These are phyloP conservation scores for Globisporangium nagaii DNA, from an alignment of 352 stramenopile genomes.

Conservation along the genomic window DNA sequence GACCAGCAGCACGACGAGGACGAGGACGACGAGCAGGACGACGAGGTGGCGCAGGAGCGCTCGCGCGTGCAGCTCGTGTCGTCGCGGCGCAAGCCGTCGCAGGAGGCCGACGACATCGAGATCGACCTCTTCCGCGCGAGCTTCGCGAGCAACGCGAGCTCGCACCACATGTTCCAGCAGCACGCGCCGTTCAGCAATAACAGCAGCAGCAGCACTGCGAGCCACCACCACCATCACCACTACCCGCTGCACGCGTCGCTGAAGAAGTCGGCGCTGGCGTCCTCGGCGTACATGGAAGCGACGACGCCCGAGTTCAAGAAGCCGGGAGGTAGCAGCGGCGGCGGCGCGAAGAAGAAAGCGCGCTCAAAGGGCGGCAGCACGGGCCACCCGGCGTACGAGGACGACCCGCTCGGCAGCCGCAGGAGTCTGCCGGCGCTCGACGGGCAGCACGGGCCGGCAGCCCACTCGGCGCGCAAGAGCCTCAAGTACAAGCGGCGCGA, in stretches of 20 bases:
- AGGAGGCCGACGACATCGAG: slow-evolving; percentile 23
- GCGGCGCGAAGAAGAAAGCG: slow-evolving; percentile 1
- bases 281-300: slow-evolving; percentile 8
- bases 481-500: neutral
- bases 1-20: neutral
- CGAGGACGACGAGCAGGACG: slow-evolving; percentile 3
- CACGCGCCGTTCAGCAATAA: slow-evolving; percentile 2
- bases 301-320: slow-evolving; percentile 14
- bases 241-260: slow-evolving; percentile 5
- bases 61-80: slow-evolving; percentile 48
- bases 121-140: slow-evolving; percentile 28
- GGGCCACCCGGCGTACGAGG: neutral
- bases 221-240: neutral
- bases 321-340: neutral
- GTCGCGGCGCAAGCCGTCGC: slow-evolving; percentile 30
- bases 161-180: slow-evolving; percentile 6
- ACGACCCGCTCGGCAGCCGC: slow-evolving; percentile 1
- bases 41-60: slow-evolving; percentile 24
- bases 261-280: slow-evolving; percentile 3
- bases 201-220: neutral
- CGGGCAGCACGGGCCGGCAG: neutral
- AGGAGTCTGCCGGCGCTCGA: slow-evolving; percentile 8
- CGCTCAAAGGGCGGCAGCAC: neutral
- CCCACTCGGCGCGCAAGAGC: neutral
- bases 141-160: slow-evolving; percentile 34